phyloP scores from a whole-genome alignment of 73 alveolate species.

The Halteria grandinella region DNA sequence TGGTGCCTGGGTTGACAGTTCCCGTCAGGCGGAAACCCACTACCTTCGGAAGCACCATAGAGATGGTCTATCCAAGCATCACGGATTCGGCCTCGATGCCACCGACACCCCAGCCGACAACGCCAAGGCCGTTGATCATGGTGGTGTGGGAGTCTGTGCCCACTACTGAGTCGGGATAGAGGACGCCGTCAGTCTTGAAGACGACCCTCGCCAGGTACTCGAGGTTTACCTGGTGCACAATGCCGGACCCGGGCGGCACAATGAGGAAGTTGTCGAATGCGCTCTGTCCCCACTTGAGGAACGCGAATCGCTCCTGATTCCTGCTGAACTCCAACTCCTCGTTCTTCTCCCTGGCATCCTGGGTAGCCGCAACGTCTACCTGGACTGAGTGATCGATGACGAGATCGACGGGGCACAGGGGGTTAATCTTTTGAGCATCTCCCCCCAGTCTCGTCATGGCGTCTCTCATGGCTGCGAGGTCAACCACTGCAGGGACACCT shows the following conservation, averaged over 20 bases:
- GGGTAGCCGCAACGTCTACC: constrained; percentile 68
- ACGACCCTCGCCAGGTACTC: constrained; percentile 92
- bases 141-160: constrained; percentile 96
- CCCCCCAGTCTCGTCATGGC: constrained; percentile 85
- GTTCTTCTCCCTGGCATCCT: constrained; percentile 73
- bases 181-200: constrained; percentile 66
- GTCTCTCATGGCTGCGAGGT: constrained; percentile 93
- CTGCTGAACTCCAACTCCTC: constrained; percentile 86
- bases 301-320: constrained; percentile 86
- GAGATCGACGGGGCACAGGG: constrained; percentile 86
- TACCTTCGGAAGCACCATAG: constrained; percentile 92
- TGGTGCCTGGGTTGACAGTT: constrained; percentile 73
- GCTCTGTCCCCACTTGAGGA: constrained; percentile 92
- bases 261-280: constrained; percentile 86
- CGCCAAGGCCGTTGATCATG: constrained; percentile 93
- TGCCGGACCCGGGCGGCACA: constrained; percentile 95
- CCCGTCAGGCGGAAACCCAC: constrained; percentile 94
- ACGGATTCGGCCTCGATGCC: constrained; percentile 97
- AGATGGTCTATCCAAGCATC: constrained; percentile 88
- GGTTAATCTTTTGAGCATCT: constrained; percentile 84
- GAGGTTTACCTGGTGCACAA: constrained; percentile 91
- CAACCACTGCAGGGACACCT: constrained; percentile 94
- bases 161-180: constrained; percentile 92
- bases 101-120: constrained; percentile 95
- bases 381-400: constrained; percentile 93